A percentile compares a stretch with the other conserved stretches of the same genome.
Evolutionary conservation across 345 rosid species (phyloP).

Genomic region (Brassica nigra): DNA sequence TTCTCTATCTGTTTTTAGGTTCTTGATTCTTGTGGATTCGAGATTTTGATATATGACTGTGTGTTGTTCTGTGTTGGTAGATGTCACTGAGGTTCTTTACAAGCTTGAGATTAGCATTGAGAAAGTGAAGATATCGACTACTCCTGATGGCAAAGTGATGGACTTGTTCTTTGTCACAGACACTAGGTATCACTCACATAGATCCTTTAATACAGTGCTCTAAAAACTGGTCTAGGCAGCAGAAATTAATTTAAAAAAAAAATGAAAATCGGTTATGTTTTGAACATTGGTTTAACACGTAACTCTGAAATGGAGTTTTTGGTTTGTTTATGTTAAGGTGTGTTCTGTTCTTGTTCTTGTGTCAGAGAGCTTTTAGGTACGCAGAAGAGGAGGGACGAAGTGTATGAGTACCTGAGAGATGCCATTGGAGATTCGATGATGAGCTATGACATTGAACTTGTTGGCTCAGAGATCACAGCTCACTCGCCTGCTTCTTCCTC

Average conservation of each 20-base stretch:
- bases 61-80: constrained; percentile 44
- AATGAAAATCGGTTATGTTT: no score
- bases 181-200: constrained; percentile 58
- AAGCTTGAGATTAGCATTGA: constrained; percentile 83
- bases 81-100: constrained; percentile 75
- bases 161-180: constrained; percentile 94
- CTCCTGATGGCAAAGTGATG: constrained; percentile 91
- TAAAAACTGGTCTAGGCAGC: no score
- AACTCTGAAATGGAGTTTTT: neutral
- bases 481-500: constrained; percentile 65
- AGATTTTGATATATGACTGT: neutral
- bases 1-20: neutral
- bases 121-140: constrained; percentile 95
- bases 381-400: constrained; percentile 64
- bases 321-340: neutral
- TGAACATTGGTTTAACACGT: neutral
- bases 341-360: constrained; percentile 16
- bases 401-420: constrained; percentile 47
- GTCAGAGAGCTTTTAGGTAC: constrained; percentile 86
- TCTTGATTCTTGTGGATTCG: constrained; percentile 8
- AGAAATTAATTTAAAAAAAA: no score
- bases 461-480: constrained; percentile 65
- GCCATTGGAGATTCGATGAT: constrained; percentile 61
- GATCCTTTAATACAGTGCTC: neutral
- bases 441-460: constrained; percentile 80